Conservation (phyloP, 2,329 filamentous ascomycete species). For the Mycosphaerelloides madeirae region DNA sequence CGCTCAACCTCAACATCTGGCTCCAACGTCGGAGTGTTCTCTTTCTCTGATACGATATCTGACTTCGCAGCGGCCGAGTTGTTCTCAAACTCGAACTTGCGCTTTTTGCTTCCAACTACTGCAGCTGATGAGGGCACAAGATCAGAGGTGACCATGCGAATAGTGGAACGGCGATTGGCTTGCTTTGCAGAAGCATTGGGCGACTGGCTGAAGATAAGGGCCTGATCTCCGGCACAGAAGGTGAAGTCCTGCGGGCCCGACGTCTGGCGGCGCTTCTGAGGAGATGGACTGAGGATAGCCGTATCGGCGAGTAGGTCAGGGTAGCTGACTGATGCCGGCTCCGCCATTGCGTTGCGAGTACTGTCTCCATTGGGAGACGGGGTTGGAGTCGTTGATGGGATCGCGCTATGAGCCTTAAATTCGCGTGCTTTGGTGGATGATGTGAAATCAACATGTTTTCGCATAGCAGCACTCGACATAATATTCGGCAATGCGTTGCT, state of each 20-base stretch:
- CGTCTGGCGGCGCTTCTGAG: conserved; percentile 34
- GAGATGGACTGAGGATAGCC: conserved; percentile 27
- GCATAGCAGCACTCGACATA: conserved; percentile 58
- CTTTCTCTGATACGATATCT: conserved; percentile 37
- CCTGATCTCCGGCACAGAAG: conserved; percentile 41
- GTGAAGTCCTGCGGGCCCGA: conserved; percentile 42
- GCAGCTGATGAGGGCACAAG: conserved; percentile 19
- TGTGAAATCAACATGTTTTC: conserved; percentile 76
- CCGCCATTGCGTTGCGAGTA: conserved; percentile 3
- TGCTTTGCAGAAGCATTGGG: conserved; percentile 28
- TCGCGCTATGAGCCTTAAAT: conserved; percentile 24
- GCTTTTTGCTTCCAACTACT: conserved; percentile 37
- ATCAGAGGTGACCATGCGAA: conserved; percentile 42
- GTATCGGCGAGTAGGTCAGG: conserved; percentile 9
- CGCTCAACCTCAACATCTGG: conserved; percentile 27
- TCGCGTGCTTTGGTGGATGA: conserved; percentile 48
- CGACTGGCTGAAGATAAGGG: conserved; percentile 41
- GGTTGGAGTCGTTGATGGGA: conserved; percentile 27
- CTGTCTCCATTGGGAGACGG: conserved; percentile 20
- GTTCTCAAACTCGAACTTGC: conserved; percentile 39
- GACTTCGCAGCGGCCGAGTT: conserved; percentile 24
- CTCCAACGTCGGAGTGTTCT: conserved; percentile 32
- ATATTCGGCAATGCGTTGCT: conserved; percentile 7
- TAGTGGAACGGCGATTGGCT: conserved; percentile 35
- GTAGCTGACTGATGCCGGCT: conserved; percentile 14